These are phyloP conservation scores for Phytophthora cajani DNA, from an alignment of 352 stramenopile genomes.

Conservation along the genomic window DNA sequence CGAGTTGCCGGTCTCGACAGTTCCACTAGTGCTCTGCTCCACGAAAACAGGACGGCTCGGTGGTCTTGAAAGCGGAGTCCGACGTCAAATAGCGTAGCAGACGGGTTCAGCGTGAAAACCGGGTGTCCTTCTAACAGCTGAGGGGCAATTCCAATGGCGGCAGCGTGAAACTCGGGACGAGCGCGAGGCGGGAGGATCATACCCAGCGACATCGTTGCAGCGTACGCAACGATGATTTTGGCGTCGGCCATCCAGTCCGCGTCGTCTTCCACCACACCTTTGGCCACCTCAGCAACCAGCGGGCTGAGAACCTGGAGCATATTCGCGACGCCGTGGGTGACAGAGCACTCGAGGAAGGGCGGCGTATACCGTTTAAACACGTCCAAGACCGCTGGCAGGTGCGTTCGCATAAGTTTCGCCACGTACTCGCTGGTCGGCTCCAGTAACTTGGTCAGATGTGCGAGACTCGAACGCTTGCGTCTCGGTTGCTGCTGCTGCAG, in stretches of 20 bases:
- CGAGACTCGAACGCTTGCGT: constrained; percentile 18
- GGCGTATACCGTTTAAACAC: constrained; percentile 57
- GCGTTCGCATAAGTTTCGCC: constrained; percentile 55
- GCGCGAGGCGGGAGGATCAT: constrained; percentile 36
- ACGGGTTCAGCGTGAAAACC: constrained; percentile 21
- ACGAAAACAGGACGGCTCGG: constrained; percentile 35
- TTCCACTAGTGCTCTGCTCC: constrained; percentile 26
- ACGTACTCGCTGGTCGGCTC: constrained; percentile 35
- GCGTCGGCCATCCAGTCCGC: constrained; percentile 29
- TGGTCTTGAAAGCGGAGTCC: constrained; percentile 45
- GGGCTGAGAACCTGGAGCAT: constrained; percentile 48
- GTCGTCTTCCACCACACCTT: constrained; percentile 35
- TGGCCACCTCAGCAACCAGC: constrained; percentile 46
- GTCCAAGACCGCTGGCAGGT: constrained; percentile 55
- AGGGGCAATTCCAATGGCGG: constrained; percentile 34
- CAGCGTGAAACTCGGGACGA: constrained; percentile 39
- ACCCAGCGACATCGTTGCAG: constrained; percentile 41
- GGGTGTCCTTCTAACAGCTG: constrained; percentile 30
- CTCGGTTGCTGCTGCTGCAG: constrained; percentile 31
- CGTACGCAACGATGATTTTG: constrained; percentile 50
- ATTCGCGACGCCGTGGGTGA: constrained; percentile 53
- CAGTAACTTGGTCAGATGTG: constrained; percentile 16
- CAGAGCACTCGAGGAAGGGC: constrained; percentile 47
- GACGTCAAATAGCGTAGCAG: constrained; percentile 50
- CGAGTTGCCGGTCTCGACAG: constrained; percentile 8